Evolutionary conservation across 176 grass and related monocot genomes (phyloP).

Genomic region (Bothriochloa decipiens): DNA sequence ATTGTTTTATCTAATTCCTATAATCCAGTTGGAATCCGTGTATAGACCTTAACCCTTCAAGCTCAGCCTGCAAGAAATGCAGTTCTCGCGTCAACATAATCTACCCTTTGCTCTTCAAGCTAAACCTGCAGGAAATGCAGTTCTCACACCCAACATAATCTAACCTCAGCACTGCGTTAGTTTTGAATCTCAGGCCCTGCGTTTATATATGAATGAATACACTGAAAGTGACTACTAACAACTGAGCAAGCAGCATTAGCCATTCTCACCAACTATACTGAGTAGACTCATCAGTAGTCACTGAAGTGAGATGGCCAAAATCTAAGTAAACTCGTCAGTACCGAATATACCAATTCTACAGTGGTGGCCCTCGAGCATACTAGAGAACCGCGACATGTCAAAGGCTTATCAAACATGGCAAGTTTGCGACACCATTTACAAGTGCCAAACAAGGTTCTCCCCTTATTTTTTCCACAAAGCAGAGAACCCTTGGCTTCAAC

Average conservation of each 20-base stretch:
- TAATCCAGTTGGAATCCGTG: too few species aligned
- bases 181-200: neutral
- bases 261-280: neutral
- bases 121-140: neutral
- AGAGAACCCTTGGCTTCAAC: slow-evolving; percentile 38
- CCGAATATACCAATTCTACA: neutral
- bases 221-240: neutral
- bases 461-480: slow-evolving; percentile 46
- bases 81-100: neutral
- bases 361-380: neutral
- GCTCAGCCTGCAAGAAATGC: too few species aligned
- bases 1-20: too few species aligned
- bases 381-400: neutral
- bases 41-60: too few species aligned
- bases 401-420: neutral
- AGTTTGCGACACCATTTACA: slow-evolving; percentile 50
- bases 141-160: neutral
- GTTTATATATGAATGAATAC: too few species aligned
- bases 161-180: neutral
- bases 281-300: neutral
- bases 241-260: neutral
- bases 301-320: neutral
- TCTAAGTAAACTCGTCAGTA: neutral
- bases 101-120: neutral
- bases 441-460: slow-evolving; percentile 37